These are phyloP conservation scores for Dichotomocladium elegans DNA, from an alignment of 371 early-diverging fungal species.

Conservation along the genomic window DNA sequence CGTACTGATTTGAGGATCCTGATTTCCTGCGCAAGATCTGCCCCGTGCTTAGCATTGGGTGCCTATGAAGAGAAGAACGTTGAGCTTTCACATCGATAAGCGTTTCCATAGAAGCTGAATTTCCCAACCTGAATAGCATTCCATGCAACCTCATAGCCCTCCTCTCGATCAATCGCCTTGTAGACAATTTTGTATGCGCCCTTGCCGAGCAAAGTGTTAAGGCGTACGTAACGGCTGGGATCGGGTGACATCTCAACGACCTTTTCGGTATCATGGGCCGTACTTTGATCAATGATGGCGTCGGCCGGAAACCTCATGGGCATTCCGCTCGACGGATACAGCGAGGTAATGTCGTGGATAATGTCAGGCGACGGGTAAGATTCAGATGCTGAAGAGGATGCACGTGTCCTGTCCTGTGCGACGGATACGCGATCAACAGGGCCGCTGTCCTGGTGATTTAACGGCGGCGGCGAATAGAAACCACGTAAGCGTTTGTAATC, in stretches of 20 bases:
- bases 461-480: slow-evolving; percentile 1
- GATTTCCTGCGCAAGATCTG: slow-evolving; percentile 52
- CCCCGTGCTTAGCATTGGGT: slow-evolving; percentile 8
- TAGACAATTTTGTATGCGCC: slow-evolving; percentile 82
- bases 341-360: neutral
- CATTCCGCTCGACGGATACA: neutral
- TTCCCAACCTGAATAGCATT: slow-evolving; percentile 58
- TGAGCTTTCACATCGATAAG: neutral
- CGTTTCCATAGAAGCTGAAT: slow-evolving; percentile 14
- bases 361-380: slow-evolving; percentile 1
- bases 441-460: neutral
- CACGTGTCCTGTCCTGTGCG: neutral
- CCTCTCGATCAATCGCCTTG: slow-evolving; percentile 84
- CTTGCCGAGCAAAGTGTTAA: slow-evolving; percentile 43
- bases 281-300: slow-evolving; percentile 44
- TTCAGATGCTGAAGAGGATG: slow-evolving; percentile 3
- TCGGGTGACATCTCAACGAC: slow-evolving; percentile 43
- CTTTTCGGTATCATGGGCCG: slow-evolving; percentile 37
- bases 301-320: neutral
- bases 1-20: slow-evolving; percentile 72
- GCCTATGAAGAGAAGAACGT: neutral
- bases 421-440: neutral
- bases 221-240: slow-evolving; percentile 31
- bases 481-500: slow-evolving; percentile 3
- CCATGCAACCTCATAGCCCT: slow-evolving; percentile 92